Evolutionary conservation across 345 rosid genomes (phyloP).

Genomic region (Limnanthes douglasii): DNA sequence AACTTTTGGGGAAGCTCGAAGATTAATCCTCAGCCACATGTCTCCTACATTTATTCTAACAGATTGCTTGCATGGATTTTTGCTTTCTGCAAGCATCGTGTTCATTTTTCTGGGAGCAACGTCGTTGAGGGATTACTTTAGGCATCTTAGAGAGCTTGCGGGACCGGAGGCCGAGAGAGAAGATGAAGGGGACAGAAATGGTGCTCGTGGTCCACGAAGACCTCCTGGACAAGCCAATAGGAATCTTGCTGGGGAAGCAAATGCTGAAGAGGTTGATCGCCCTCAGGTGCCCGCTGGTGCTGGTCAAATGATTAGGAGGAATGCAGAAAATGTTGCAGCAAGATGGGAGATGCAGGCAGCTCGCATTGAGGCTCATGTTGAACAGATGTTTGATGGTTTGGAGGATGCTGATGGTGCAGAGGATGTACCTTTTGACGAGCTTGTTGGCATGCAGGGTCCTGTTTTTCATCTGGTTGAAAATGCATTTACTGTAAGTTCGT

Average conservation of each 20-base stretch:
- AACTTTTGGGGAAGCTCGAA: slow-evolving; percentile 90
- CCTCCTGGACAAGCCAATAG: slow-evolving; percentile 62
- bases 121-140: slow-evolving; percentile 87
- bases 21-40: slow-evolving; percentile 81
- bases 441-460: slow-evolving; percentile 99
- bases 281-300: slow-evolving; percentile 65
- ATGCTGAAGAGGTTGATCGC: slow-evolving; percentile 72
- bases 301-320: slow-evolving; percentile 61
- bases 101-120: slow-evolving; percentile 96
- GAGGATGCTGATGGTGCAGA: slow-evolving; percentile 99
- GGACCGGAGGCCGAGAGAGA: slow-evolving; percentile 95
- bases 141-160: slow-evolving; percentile 88
- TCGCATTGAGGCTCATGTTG: slow-evolving; percentile 97
- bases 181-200: slow-evolving; percentile 85
- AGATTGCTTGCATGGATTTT: slow-evolving; percentile 96
- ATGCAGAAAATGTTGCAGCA: slow-evolving; percentile 97
- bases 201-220: slow-evolving; percentile 74
- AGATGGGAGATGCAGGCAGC: slow-evolving; percentile 99
- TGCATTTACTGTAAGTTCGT: slow-evolving; percentile 87
- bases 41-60: slow-evolving; percentile 81
- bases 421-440: slow-evolving; percentile 98
- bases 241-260: slow-evolving; percentile 64
- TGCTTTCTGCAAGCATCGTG: slow-evolving; percentile 93
- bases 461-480: slow-evolving; percentile 99
- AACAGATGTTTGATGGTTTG: slow-evolving; percentile 97